Evolutionary conservation across 345 rosid genomes (phyloP), one percentile per base, ranked within the genome.

Genomic region (Lenwebbia sp.): DNA sequence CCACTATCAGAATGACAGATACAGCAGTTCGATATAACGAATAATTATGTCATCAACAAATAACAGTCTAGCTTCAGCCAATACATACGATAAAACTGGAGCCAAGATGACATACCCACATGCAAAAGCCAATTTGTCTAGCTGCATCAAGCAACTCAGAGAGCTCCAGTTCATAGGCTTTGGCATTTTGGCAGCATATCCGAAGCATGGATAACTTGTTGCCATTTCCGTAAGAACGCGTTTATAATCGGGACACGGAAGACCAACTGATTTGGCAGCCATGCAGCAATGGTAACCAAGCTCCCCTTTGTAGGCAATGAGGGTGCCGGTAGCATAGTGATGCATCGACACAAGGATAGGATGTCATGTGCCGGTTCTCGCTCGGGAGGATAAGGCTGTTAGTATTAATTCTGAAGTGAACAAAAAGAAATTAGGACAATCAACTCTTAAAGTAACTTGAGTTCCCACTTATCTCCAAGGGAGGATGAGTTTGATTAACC

Each of bases 241-340:
- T 30, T 62, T 62, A 62, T 97, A 96, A 89, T 94, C 98, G 50
- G 99, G 99, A 90, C 99, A 97, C 17, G 95, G 96, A 49, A 92
- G 90, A 75, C 99, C 98, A 86, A 89, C 92, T 30, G 99, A 90
- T 91, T 97, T 97, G 86, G 99, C 98, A 70, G 98, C 99, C 99
- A 97, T 96, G 90, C 98, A 97, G 83, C 94, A 94, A 91, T 94
- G 95, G 90, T 96, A 96, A 85, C 99, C 99, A 83, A 97, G 98
- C 90, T 97, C 98, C 56, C 99, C 99, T 90, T 94, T 96, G 90
- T 95, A 97, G 49, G 98, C 98, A 54, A 96, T 87, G 75, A 97
- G 95, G 50, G 98, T 97, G 62, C 99, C 98, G 13, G 94, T 97
- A 40, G 94, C 98, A 94, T 90, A 41, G 99, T 96, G 82, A 94